phyloP scores from a whole-genome alignment of 352 stramenopile species.

The Globisporangium takayamanum region DNA sequence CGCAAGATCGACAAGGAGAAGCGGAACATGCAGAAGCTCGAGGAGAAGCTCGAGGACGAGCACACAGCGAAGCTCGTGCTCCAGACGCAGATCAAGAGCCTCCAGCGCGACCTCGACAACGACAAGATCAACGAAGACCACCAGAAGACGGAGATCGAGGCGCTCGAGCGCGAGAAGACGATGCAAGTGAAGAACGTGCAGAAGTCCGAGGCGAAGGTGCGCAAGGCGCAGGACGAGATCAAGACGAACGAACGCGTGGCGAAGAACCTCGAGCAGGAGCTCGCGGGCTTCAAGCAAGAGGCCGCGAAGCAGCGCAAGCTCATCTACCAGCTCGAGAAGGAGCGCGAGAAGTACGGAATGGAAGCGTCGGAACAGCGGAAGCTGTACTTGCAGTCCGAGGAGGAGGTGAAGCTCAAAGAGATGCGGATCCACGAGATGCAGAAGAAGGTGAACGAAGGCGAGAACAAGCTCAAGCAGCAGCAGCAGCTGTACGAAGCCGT shows the following conservation, averaged over 20 bases:
- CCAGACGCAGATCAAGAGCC: constrained; percentile 76
- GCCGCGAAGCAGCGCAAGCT: constrained; percentile 86
- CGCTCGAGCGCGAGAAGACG: constrained; percentile 83
- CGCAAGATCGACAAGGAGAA: constrained; percentile 87
- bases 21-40: constrained; percentile 81
- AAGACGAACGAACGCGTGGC: constrained; percentile 91
- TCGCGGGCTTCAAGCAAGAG: constrained; percentile 80
- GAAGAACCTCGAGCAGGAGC: constrained; percentile 79
- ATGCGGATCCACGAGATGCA: constrained; percentile 81
- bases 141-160: constrained; percentile 65
- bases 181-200: constrained; percentile 80
- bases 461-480: constrained; percentile 95
- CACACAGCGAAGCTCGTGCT: constrained; percentile 80
- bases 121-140: constrained; percentile 79
- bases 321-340: constrained; percentile 90
- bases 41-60: constrained; percentile 89
- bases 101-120: constrained; percentile 72
- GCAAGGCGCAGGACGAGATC: constrained; percentile 85
- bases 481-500: constrained; percentile 95
- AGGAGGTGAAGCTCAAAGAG: constrained; percentile 74
- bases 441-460: constrained; percentile 86
- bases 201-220: constrained; percentile 81
- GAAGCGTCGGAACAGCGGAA: constrained; percentile 81
- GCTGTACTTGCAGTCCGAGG: constrained; percentile 78
- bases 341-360: constrained; percentile 90